Evolutionary conservation across 495 filamentous ascomycete genomes (phyloP).

Genomic region (Hypoxylon cercidicola): DNA sequence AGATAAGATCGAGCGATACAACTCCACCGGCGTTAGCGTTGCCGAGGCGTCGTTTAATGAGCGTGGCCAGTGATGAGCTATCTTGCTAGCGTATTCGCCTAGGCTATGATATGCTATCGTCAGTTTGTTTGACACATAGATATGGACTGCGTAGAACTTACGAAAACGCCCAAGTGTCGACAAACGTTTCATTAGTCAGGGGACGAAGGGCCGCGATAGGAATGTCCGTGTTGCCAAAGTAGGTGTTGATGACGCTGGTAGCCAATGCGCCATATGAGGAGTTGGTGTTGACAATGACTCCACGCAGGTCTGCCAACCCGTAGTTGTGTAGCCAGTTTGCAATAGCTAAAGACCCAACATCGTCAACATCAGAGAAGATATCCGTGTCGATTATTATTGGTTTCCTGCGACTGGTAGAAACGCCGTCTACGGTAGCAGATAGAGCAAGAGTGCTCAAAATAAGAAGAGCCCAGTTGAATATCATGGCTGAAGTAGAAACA

Average conservation of each 20-base stretch:
- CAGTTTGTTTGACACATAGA: background rate
- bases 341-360: slow-evolving; percentile 50
- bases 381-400: slow-evolving; percentile 54
- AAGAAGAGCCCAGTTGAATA: background rate
- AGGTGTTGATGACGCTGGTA: slow-evolving; percentile 53
- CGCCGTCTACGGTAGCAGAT: background rate
- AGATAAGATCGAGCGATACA: slow-evolving; percentile 56
- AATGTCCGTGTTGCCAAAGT: slow-evolving; percentile 51
- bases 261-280: slow-evolving; percentile 56
- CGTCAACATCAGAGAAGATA: slow-evolving; percentile 57
- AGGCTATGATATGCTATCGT: slow-evolving; percentile 11
- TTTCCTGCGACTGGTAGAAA: slow-evolving; percentile 8
- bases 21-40: slow-evolving; percentile 54
- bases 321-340: slow-evolving; percentile 46
- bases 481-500: slow-evolving; percentile 3
- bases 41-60: slow-evolving; percentile 47
- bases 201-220: slow-evolving; percentile 54
- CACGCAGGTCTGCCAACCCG: slow-evolving; percentile 49
- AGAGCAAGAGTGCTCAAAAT: slow-evolving; percentile 4
- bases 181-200: slow-evolving; percentile 54
- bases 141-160: slow-evolving; percentile 39
- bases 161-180: slow-evolving; percentile 50
- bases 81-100: slow-evolving; percentile 49
- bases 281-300: slow-evolving; percentile 56
- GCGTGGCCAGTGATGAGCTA: slow-evolving; percentile 53